phyloP scores from a whole-genome alignment of 495 filamentous ascomycete species.

The Echria macrotheca region DNA sequence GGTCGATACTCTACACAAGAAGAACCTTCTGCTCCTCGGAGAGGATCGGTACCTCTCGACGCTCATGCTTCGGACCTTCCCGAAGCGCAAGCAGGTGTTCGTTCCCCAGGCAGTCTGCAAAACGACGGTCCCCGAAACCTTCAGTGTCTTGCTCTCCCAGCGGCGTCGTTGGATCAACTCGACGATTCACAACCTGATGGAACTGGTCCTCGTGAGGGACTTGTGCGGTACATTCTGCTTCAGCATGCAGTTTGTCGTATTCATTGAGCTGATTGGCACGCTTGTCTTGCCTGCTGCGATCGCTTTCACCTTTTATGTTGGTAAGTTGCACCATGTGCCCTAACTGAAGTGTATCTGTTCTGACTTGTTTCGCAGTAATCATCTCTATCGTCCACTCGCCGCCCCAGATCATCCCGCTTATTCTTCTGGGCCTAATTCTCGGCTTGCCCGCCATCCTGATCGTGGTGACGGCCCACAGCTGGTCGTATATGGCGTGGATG shows the following conservation, averaged over 20 bases:
- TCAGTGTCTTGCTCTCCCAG: constrained; percentile 88
- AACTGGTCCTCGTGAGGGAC: constrained; percentile 91
- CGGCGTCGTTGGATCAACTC: constrained; percentile 98
- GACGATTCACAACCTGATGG: constrained; percentile 98
- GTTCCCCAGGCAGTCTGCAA: constrained; percentile 99
- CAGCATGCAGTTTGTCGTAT: constrained; percentile 98
- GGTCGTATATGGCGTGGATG: constrained; percentile 96
- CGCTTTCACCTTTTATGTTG: constrained; percentile 92
- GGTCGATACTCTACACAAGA: constrained; percentile 97
- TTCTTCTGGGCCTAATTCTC: constrained; percentile 86
- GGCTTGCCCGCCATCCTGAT: constrained; percentile 91
- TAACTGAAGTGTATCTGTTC: too few species aligned
- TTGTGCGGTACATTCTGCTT: constrained; percentile 99
- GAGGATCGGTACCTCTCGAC: constrained; percentile 97
- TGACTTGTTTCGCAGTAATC: constrained; percentile 52
- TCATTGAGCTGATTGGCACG: constrained; percentile 92
- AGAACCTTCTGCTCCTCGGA: constrained; percentile 91
- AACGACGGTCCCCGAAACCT: constrained; percentile 89
- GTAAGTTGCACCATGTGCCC: too few species aligned
- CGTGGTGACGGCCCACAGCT: constrained; percentile 89
- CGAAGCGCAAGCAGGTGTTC: constrained; percentile 98
- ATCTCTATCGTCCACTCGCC: constrained; percentile 77
- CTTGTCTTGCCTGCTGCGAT: constrained; percentile 94
- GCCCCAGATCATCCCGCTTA: constrained; percentile 86
- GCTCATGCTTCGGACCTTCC: constrained; percentile 97